Conservation (phyloP, 2,329 filamentous ascomycete genomes). For the Claviceps sp. region DNA sequence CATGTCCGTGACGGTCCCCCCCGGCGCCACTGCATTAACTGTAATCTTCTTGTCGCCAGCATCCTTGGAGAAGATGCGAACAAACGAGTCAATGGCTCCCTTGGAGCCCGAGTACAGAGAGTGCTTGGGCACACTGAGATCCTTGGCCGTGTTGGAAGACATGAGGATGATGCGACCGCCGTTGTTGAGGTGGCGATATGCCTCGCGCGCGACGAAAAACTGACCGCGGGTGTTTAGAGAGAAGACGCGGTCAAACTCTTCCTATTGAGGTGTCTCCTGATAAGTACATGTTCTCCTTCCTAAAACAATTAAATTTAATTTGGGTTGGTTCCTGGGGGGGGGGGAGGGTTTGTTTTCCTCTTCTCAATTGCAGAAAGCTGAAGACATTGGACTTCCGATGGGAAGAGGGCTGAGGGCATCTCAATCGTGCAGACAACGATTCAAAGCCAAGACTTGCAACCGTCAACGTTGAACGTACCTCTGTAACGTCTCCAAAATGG, state of each 20-base stretch:
- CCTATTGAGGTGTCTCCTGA: slow-evolving; percentile 20
- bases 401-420: not conserved
- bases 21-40: slow-evolving; percentile 53
- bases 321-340: no score
- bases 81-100: slow-evolving; percentile 65
- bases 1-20: slow-evolving; percentile 57
- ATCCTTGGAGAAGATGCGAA: slow-evolving; percentile 60
- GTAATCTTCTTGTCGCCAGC: slow-evolving; percentile 54
- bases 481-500: not conserved
- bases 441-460: not conserved
- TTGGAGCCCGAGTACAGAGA: slow-evolving; percentile 64
- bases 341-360: no score
- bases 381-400: not conserved
- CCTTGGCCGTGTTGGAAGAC: slow-evolving; percentile 56
- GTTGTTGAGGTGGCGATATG: slow-evolving; percentile 54
- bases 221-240: slow-evolving; percentile 54
- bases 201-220: slow-evolving; percentile 59
- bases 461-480: no score
- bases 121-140: slow-evolving; percentile 54
- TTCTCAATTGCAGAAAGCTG: not conserved
- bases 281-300: not conserved
- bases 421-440: not conserved
- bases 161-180: slow-evolving; percentile 62
- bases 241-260: slow-evolving; percentile 61
- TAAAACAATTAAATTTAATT: no score